phyloP scores from a whole-genome alignment of 768 basidiomycete genomes.

The Coprinopsis strossmayeri region DNA sequence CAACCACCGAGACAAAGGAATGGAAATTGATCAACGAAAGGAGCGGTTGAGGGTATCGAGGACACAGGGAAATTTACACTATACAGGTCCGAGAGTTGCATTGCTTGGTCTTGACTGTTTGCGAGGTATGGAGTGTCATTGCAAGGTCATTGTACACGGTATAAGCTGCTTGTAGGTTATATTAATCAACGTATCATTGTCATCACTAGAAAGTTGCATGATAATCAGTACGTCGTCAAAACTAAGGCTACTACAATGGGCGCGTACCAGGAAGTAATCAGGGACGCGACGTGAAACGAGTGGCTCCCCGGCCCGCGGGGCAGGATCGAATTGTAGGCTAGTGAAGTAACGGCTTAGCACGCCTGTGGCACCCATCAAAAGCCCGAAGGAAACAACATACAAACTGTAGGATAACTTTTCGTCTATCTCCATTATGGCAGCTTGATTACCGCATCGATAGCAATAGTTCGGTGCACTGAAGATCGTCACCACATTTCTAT shows the following conservation, averaged over 20 bases:
- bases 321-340: constrained; percentile 99
- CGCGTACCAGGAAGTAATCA: constrained; percentile 87
- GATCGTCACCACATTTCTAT: constrained; percentile 98
- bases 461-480: constrained; percentile 99
- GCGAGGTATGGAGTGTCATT: constrained; percentile 7
- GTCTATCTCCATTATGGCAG: constrained; percentile 99
- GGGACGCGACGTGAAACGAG: constrained; percentile 93
- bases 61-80: no score
- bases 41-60: no score
- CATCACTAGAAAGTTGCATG: constrained; percentile 15
- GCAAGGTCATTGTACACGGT: constrained; percentile 24
- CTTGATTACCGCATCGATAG: constrained; percentile 99
- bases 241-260: no score
- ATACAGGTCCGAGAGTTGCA: no score
- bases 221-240: constrained; percentile 3
- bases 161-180: constrained; percentile 25
- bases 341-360: background rate
- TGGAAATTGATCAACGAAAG: no score
- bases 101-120: no score
- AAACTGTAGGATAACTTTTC: constrained; percentile 94
- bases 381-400: constrained; percentile 35
- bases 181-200: constrained; percentile 21
- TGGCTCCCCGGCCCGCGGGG: constrained; percentile 96
- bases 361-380: background rate
- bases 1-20: no score